Conservation (phyloP, 768 basidiomycete genomes). For the Megacollybia marginata region DNA sequence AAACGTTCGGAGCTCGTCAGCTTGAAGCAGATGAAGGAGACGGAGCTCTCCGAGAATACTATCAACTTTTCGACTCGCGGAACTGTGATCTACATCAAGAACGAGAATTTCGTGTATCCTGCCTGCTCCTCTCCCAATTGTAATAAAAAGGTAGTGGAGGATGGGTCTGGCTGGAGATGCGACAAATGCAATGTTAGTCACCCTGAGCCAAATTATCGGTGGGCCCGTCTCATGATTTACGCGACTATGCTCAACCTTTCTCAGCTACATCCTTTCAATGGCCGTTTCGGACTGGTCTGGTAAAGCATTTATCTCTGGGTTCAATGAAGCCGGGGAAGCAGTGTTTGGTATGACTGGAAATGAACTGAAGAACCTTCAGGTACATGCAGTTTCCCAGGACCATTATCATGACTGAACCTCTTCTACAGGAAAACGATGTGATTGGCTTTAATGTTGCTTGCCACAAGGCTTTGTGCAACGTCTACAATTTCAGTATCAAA, state of each 20-base stretch:
- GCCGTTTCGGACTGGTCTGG: constrained; percentile 87
- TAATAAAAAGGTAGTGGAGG: constrained; percentile 82
- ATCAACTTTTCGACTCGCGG: constrained; percentile 79
- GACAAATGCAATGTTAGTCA: constrained; percentile 83
- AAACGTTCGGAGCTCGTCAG: constrained; percentile 68
- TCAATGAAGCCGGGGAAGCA: constrained; percentile 82
- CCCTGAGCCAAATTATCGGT: constrained; percentile 76
- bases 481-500: constrained; percentile 77
- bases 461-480: constrained; percentile 56
- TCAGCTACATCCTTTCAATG: constrained; percentile 74
- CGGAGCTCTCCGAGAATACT: constrained; percentile 53
- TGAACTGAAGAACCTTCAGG: constrained; percentile 70
- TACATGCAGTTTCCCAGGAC: constrained; percentile 15
- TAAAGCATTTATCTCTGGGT: constrained; percentile 89
- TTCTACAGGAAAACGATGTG: constrained; percentile 50
- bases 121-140: constrained; percentile 78
- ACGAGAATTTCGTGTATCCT: constrained; percentile 78
- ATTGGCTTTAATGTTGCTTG: constrained; percentile 50
- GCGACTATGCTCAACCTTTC: constrained; percentile 3
- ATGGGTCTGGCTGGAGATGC: constrained; percentile 74
- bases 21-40: constrained; percentile 71
- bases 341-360: constrained; percentile 77
- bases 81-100: constrained; percentile 83
- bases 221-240: constrained; percentile 15
- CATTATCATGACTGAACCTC: not conserved